Conservation (phyloP, 345 rosid genomes). For the Populus nigra region DNA sequence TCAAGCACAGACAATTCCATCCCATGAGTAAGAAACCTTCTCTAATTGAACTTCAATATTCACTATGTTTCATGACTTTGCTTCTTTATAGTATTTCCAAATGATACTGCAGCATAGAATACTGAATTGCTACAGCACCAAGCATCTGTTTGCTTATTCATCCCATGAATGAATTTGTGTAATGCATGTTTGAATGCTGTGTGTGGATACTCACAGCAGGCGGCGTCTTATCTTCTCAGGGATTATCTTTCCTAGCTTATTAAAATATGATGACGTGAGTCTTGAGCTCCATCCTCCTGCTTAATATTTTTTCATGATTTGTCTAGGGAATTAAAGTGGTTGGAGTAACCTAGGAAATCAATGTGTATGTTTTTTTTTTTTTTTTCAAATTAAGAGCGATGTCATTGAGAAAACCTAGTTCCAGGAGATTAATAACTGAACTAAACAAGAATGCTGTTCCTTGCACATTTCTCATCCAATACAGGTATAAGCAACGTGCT, state of each 20-base stretch:
- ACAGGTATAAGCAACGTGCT: neutral
- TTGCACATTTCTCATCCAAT: neutral
- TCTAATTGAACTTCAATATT: conserved; percentile 1
- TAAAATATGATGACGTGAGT: neutral
- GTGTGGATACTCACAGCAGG: neutral
- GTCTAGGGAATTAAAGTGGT: neutral
- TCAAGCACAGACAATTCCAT: conserved; percentile 76
- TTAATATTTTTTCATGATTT: neutral
- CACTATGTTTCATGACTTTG: neutral
- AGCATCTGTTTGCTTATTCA: neutral
- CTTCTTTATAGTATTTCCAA: neutral
- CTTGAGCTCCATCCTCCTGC: neutral
- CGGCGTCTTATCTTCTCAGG: neutral
- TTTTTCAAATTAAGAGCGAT: neutral
- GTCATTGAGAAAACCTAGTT: neutral
- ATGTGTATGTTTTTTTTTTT: neutral
- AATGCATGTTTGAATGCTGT: neutral
- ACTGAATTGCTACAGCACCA: neutral
- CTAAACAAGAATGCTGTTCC: neutral
- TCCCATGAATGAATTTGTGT: neutral
- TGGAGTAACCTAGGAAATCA: neutral
- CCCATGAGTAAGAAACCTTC: conserved; percentile 74
- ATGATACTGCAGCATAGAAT: neutral
- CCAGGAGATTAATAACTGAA: neutral
- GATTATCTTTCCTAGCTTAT: neutral